A percentile compares a stretch with the other conserved stretches of the same genome.
Conservation (phyloP, 352 stramenopile genomes). For the Phytopythium cucurbitacearum region DNA sequence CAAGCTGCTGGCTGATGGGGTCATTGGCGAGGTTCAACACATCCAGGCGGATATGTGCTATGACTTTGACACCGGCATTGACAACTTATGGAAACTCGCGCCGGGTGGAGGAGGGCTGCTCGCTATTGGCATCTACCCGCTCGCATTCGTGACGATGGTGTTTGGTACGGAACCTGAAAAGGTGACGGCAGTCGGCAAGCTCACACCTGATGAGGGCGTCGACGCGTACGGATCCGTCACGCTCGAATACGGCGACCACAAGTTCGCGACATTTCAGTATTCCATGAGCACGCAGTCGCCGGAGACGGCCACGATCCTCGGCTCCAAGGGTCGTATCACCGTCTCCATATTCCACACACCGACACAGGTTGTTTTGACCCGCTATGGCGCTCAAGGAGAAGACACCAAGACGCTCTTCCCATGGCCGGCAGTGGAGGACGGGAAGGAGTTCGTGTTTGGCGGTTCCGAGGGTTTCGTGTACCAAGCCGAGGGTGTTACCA, state of each 20-base stretch:
- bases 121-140: slow-evolving; percentile 77
- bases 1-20: slow-evolving; percentile 27
- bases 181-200: slow-evolving; percentile 41
- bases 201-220: slow-evolving; percentile 41
- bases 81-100: slow-evolving; percentile 57
- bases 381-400: slow-evolving; percentile 11
- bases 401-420: slow-evolving; percentile 39
- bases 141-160: slow-evolving; percentile 66
- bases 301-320: slow-evolving; percentile 70
- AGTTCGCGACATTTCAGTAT: slow-evolving; percentile 62
- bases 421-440: slow-evolving; percentile 22
- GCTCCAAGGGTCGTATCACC: slow-evolving; percentile 56
- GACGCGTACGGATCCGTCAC: slow-evolving; percentile 55
- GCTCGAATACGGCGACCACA: slow-evolving; percentile 38
- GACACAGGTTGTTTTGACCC: slow-evolving; percentile 31
- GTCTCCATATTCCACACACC: slow-evolving; percentile 52
- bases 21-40: slow-evolving; percentile 45
- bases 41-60: slow-evolving; percentile 49
- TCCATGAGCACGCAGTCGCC: slow-evolving; percentile 49
- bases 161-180: slow-evolving; percentile 44
- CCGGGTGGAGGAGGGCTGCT: slow-evolving; percentile 70
- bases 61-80: slow-evolving; percentile 21
- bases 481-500: slow-evolving; percentile 59
- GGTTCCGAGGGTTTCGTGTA: slow-evolving; percentile 67
- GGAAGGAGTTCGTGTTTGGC: slow-evolving; percentile 42